Evolutionary conservation across 139 green algal genomes (phyloP), one percentile per base, ranked within the genome.

Genomic region (Chlorella vulgaris): DNA sequence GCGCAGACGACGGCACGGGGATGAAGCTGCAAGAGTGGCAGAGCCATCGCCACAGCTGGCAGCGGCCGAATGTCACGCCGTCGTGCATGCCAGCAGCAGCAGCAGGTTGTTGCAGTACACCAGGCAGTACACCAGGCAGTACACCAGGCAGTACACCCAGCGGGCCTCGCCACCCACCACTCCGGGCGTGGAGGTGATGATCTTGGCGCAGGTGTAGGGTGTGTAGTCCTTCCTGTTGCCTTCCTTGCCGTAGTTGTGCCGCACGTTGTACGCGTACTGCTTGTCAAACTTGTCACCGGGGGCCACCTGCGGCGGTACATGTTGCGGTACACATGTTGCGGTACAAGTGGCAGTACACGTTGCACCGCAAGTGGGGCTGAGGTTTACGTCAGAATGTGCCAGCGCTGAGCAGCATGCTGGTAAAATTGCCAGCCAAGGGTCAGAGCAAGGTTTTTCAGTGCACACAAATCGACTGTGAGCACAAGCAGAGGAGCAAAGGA

Each of bases 231-330:
- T 86, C 33, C 95, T 89, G 86, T 97, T 97, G 71, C 96, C 96
- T 91, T 99, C 96, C 87, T 97, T 95, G 33, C 73, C 97, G 82
- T 98, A 99, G 82, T 97, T 97, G 90, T 99, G 92, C n/a, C 97
- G 90, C 26, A 99, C 89, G 83, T 92, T 94, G 91, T 99, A 99
- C 24, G 92, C 86, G 88, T 99, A 98, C 83, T 98, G 83, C 91
- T 99, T 99, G 74, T 99, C 91, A 75, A 98, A 99, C 77, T 95
- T 92, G 36, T 99, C 96, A 1, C 65, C 88, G 3, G 89, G 66
- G 36, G 78, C 69, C 28, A 86, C 82, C 21, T 86, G 78, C 66
- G 31, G 58, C 22, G 18, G 10, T 7, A 51, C 18, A 24, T n/a
- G n/a, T n/a, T n/a, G 1, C 7, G 66, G 38, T 18, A 33, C 36